These are phyloP conservation scores for Cerioporus squamosus DNA, from an alignment of 1,284 basidiomycete species.

Conservation along the genomic window DNA sequence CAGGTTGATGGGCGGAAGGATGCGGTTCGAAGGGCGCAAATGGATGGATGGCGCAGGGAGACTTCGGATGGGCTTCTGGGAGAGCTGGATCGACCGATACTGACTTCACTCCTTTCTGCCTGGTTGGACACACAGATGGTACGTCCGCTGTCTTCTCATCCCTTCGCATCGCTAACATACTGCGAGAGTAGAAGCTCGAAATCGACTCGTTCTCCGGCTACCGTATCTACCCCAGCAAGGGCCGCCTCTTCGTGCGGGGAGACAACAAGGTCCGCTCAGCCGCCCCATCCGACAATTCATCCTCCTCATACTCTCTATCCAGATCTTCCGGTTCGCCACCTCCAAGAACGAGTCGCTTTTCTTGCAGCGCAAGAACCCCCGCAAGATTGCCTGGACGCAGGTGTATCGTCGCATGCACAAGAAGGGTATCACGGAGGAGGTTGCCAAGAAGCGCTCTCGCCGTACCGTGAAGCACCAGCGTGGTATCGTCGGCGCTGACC, in stretches of 20 bases:
- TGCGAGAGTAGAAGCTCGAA: slow-evolving; percentile 87
- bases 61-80: slow-evolving; percentile 11
- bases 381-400: slow-evolving; percentile 99
- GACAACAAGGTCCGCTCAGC: slow-evolving; percentile 86
- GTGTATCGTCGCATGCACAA: slow-evolving; percentile 99
- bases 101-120: background rate
- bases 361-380: slow-evolving; percentile 99
- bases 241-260: slow-evolving; percentile 93
- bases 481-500: slow-evolving; percentile 96
- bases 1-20: slow-evolving; percentile 4
- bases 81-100: background rate
- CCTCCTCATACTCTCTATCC: background rate
- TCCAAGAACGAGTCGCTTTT: slow-evolving; percentile 97
- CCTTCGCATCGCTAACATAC: slow-evolving; percentile 16
- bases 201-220: slow-evolving; percentile 95
- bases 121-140: slow-evolving; percentile 51
- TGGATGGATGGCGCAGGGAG: slow-evolving; percentile 18
- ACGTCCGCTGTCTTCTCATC: slow-evolving; percentile 31
- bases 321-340: slow-evolving; percentile 92
- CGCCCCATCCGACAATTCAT: background rate
- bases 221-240: slow-evolving; percentile 97
- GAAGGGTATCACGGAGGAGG: slow-evolving; percentile 99
- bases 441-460: slow-evolving; percentile 98
- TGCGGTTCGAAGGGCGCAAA: background rate
- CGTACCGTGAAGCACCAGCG: slow-evolving; percentile 98